Evolutionary conservation across 495 filamentous ascomycete genomes (phyloP).

Genomic region (Cercophora samala): DNA sequence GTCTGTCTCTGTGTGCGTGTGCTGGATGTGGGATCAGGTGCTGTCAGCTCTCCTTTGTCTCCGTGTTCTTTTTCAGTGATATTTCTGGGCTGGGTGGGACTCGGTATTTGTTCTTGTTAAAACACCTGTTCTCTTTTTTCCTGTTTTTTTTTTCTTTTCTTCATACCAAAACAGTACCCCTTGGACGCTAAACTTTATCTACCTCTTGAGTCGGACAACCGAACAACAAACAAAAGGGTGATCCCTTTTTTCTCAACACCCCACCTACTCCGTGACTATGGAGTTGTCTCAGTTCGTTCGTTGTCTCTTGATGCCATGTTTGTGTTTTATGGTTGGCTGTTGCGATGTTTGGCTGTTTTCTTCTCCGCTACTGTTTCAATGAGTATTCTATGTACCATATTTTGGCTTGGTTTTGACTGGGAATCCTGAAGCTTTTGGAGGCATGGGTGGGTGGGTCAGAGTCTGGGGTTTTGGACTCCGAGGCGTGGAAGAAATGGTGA

Average conservation of each 20-base stretch:
- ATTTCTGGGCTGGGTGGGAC: slow-evolving; percentile 20
- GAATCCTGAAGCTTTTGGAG: background rate
- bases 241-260: background rate
- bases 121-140: slow-evolving; percentile 11
- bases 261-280: background rate
- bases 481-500: background rate
- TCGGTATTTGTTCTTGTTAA: slow-evolving; percentile 13
- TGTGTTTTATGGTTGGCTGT: background rate
- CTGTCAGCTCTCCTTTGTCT: slow-evolving; percentile 29
- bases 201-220: background rate
- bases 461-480: background rate
- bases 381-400: background rate
- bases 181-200: background rate
- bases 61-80: slow-evolving; percentile 24
- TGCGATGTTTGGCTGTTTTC: background rate
- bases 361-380: background rate
- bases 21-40: background rate
- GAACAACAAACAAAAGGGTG: background rate
- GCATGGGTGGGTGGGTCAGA: background rate
- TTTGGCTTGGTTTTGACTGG: background rate
- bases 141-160: slow-evolving; percentile 9
- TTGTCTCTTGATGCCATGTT: background rate
- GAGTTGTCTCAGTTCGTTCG: background rate
- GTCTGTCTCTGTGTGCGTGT: background rate
- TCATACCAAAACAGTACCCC: slow-evolving; percentile 1